Percentiles rank a stretch among this genome's conserved stretches.
Evolutionary conservation across 1,284 basidiomycete species (phyloP).

Genomic region (Trametes hirsuta): DNA sequence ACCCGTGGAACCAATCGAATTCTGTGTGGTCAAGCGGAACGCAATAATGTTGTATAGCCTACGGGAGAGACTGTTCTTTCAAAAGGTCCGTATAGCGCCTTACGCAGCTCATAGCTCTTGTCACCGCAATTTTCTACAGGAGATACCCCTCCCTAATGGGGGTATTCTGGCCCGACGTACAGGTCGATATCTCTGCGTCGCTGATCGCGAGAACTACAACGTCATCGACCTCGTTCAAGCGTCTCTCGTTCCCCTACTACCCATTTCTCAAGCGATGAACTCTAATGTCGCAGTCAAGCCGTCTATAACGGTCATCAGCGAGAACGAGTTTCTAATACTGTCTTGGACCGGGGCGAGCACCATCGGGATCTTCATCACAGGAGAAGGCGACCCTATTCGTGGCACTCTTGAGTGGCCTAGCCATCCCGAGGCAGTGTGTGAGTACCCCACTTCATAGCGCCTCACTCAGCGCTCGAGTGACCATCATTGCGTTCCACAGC

Average conservation of each 20-base stretch:
- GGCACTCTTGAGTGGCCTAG: conserved; percentile 86
- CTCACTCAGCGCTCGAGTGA: not conserved
- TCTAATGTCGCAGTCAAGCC: conserved; percentile 58
- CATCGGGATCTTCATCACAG: conserved; percentile 84
- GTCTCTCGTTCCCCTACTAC: conserved; percentile 72
- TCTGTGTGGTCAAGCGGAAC: conserved; percentile 78
- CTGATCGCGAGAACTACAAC: conserved; percentile 73
- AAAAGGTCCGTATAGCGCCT: conserved; percentile 50
- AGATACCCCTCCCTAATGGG: conserved; percentile 76
- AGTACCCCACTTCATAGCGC: conserved; percentile 35
- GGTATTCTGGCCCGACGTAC: conserved; percentile 67
- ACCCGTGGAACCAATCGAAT: conserved; percentile 63
- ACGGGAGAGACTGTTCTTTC: conserved; percentile 59
- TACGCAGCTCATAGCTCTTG: not conserved
- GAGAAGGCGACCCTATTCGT: conserved; percentile 84
- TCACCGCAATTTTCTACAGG: conserved; percentile 47
- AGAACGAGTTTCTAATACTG: conserved; percentile 80
- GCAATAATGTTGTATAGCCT: conserved; percentile 71
- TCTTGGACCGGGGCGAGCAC: conserved; percentile 78
- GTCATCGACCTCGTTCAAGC: conserved; percentile 76
- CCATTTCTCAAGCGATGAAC: conserved; percentile 69
- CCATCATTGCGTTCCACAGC: conserved; percentile 45
- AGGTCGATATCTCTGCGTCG: conserved; percentile 72
- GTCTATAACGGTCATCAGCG: conserved; percentile 73
- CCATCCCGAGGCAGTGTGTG: conserved; percentile 80